A percentile compares a stretch with the other conserved stretches of the same genome.
These are phyloP conservation scores for Colletotrichum filicis DNA, from an alignment of 2,329 filamentous ascomycete species.

Conservation along the genomic window DNA sequence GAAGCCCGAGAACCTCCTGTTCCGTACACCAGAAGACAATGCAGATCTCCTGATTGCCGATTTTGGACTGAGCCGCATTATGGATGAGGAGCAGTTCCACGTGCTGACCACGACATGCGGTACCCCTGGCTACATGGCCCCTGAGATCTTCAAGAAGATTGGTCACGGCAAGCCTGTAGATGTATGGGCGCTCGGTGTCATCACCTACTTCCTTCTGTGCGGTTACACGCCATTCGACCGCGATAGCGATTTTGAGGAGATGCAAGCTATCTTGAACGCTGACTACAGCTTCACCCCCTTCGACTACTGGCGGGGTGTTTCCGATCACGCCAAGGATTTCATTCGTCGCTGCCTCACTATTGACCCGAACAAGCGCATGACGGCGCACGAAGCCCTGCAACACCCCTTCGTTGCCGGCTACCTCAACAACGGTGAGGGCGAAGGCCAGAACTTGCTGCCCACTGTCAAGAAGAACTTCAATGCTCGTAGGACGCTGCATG, in stretches of 20 bases:
- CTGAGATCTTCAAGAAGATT: slow-evolving; percentile 98
- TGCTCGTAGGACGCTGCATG: slow-evolving; percentile 74
- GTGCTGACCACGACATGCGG: slow-evolving; percentile 97
- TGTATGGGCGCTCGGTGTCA: slow-evolving; percentile 97
- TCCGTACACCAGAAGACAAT: slow-evolving; percentile 97
- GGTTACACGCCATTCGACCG: slow-evolving; percentile 98
- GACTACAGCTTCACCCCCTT: slow-evolving; percentile 95
- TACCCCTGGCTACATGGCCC: slow-evolving; percentile 98
- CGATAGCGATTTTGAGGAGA: slow-evolving; percentile 97
- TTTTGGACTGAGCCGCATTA: slow-evolving; percentile 94
- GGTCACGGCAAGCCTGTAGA: slow-evolving; percentile 98
- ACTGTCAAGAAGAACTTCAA: slow-evolving; percentile 82
- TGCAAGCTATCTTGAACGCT: slow-evolving; percentile 97
- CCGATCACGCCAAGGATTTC: slow-evolving; percentile 86
- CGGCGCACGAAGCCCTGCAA: slow-evolving; percentile 81
- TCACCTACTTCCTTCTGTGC: slow-evolving; percentile 97
- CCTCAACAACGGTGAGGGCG: slow-evolving; percentile 54
- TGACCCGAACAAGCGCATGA: slow-evolving; percentile 88
- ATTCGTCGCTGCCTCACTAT: slow-evolving; percentile 92
- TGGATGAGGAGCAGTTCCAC: slow-evolving; percentile 99
- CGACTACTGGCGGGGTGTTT: slow-evolving; percentile 97
- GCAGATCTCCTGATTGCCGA: slow-evolving; percentile 97
- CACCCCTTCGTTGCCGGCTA: slow-evolving; percentile 73
- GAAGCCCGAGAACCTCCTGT: slow-evolving; percentile 96
- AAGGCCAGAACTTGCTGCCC: slow-evolving; percentile 72